Conservation (phyloP, 495 filamentous ascomycete species). For the Xylaria acuta region DNA sequence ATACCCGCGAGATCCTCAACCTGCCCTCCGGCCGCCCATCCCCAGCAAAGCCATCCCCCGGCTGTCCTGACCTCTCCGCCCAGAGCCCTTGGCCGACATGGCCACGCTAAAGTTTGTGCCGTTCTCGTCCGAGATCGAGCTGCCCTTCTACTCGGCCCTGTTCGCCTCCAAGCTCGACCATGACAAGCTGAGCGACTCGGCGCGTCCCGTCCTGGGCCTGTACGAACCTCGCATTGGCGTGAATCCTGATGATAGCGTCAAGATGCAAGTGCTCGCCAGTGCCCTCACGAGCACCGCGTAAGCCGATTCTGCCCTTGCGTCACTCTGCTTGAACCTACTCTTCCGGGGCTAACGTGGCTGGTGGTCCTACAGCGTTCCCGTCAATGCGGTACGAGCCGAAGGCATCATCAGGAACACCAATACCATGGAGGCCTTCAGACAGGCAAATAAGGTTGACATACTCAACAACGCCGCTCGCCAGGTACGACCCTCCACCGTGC, state of each 20-base stretch:
- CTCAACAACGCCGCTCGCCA: slow-evolving; percentile 76
- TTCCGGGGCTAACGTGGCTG: slow-evolving; percentile 27
- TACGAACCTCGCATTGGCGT: slow-evolving; percentile 81
- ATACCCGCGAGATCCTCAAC: neutral
- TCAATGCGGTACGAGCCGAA: slow-evolving; percentile 79
- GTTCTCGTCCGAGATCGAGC: slow-evolving; percentile 91
- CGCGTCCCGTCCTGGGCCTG: slow-evolving; percentile 82
- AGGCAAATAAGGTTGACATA: slow-evolving; percentile 71
- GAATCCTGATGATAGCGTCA: slow-evolving; percentile 71
- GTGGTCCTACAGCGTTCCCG: slow-evolving; percentile 64
- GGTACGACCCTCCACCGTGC: slow-evolving; percentile 54
- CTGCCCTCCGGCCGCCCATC: neutral
- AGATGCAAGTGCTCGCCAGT: slow-evolving; percentile 87
- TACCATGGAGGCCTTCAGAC: slow-evolving; percentile 90
- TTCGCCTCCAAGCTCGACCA: slow-evolving; percentile 92
- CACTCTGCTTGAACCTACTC: slow-evolving; percentile 9
- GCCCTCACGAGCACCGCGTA: slow-evolving; percentile 84
- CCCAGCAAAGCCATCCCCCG: neutral
- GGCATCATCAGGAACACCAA: slow-evolving; percentile 96
- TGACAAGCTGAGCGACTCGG: slow-evolving; percentile 93
- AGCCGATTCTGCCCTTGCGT: slow-evolving; percentile 41
- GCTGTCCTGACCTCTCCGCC: neutral
- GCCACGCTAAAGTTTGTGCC: slow-evolving; percentile 69
- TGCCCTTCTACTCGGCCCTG: slow-evolving; percentile 90
- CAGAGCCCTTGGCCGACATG: slow-evolving; percentile 32